Conservation (phyloP, 495 filamentous ascomycete species). For the Saxispiralis lemnorum region DNA sequence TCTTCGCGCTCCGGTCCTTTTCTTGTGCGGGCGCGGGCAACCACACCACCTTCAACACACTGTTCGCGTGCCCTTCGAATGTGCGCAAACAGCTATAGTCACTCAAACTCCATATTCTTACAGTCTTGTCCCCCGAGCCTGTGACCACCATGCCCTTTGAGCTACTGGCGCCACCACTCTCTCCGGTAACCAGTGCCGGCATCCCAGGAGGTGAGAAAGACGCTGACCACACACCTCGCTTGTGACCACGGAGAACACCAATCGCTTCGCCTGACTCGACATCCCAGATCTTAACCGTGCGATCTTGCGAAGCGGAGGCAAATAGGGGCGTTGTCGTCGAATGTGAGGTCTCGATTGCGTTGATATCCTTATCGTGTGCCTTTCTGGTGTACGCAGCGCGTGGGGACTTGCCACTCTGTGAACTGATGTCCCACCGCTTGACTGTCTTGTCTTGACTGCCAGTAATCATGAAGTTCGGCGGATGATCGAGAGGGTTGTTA, state of each 20-base stretch:
- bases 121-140: slow-evolving; percentile 82
- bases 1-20: slow-evolving; percentile 24
- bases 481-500: slow-evolving; percentile 51
- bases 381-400: slow-evolving; percentile 57
- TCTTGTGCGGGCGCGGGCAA: slow-evolving; percentile 39
- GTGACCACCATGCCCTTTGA: slow-evolving; percentile 64
- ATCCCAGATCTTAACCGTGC: slow-evolving; percentile 91
- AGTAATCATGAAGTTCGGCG: slow-evolving; percentile 69
- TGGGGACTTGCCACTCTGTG: slow-evolving; percentile 25
- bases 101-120: slow-evolving; percentile 84
- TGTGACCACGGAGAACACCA: slow-evolving; percentile 80
- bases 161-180: slow-evolving; percentile 39
- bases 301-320: slow-evolving; percentile 89
- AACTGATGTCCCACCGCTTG: slow-evolving; percentile 65
- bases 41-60: slow-evolving; percentile 85
- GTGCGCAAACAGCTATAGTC: slow-evolving; percentile 89
- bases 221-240: slow-evolving; percentile 87
- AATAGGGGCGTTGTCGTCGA: slow-evolving; percentile 43
- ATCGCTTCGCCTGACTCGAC: slow-evolving; percentile 69
- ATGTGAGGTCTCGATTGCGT: slow-evolving; percentile 67
- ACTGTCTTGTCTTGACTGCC: slow-evolving; percentile 89
- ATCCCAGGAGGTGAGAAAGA: slow-evolving; percentile 66
- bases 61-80: slow-evolving; percentile 91
- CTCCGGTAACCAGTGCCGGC: slow-evolving; percentile 51
- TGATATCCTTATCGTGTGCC: slow-evolving; percentile 98